Conservation (phyloP, 2,329 filamentous ascomycete genomes). For the Aspergillus novoparasiticus region DNA sequence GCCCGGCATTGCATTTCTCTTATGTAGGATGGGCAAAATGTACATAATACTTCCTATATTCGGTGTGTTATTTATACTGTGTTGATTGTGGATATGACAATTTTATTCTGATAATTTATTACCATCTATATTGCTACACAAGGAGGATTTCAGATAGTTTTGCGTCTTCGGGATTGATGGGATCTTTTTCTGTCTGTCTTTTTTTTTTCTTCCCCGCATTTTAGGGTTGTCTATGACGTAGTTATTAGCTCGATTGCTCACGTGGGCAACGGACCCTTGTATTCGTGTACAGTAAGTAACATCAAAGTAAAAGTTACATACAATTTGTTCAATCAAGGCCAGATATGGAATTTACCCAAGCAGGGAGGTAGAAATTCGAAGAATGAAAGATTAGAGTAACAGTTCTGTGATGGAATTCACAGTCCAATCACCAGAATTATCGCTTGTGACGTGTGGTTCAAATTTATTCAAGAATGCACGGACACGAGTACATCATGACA, state of each 20-base stretch:
- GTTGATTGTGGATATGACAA: background rate
- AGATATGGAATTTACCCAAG: background rate
- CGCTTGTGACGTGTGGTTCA: background rate
- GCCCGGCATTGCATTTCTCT: slow-evolving; percentile 15
- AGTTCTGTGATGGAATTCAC: background rate
- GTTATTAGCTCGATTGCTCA: background rate
- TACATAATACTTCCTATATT: background rate
- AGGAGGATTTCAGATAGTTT: too few species aligned
- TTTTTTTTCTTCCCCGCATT: slow-evolving; percentile 1
- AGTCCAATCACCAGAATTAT: background rate
- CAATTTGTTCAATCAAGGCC: background rate
- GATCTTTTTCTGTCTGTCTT: background rate
- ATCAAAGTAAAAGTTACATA: too few species aligned
- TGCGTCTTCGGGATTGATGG: background rate
- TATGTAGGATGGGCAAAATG: background rate
- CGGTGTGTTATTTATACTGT: background rate
- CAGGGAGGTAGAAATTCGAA: background rate
- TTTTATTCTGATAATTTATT: background rate
- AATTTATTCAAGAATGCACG: background rate
- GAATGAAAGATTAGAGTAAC: background rate
- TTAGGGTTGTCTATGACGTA: background rate
- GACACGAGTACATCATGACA: background rate
- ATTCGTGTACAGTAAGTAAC: background rate
- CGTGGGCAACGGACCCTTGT: background rate
- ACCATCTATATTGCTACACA: background rate